Percentiles rank a stretch among this genome's conserved stretches.
These are phyloP conservation scores for Biscogniauxia mediterranea DNA, from an alignment of 2,329 filamentous ascomycete genomes.

Conservation along the genomic window DNA sequence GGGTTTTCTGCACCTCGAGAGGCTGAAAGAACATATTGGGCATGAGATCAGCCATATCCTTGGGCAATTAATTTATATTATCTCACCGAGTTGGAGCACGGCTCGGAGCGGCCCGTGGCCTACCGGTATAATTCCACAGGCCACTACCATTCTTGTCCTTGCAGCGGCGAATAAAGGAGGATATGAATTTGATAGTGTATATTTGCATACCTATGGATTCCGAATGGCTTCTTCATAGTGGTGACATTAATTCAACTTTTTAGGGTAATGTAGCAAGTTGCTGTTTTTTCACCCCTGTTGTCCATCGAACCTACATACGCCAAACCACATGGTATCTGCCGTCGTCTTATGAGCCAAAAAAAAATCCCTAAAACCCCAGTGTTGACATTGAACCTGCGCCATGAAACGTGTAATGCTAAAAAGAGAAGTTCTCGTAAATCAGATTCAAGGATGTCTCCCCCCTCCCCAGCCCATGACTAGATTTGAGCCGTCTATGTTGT, in stretches of 20 bases:
- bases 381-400: not conserved
- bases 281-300: not conserved
- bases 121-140: not conserved
- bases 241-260: not conserved
- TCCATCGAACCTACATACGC: not conserved
- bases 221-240: too few relatives aligned
- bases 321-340: not conserved
- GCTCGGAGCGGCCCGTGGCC: not conserved
- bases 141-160: not conserved
- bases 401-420: not conserved
- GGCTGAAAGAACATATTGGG: not conserved
- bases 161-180: not conserved
- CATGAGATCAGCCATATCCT: not conserved
- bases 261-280: not conserved
- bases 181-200: not conserved
- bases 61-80: not conserved
- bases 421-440: not conserved
- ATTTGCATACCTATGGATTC: not conserved
- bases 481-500: slow-evolving; percentile 6
- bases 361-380: too few relatives aligned
- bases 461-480: slow-evolving; percentile 15
- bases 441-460: slow-evolving; percentile 7
- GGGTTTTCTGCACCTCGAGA: not conserved
- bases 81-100: not conserved
- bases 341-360: not conserved